phyloP scores from a whole-genome alignment of 1,139 yeast genomes.

The Candida tropicalis region DNA sequence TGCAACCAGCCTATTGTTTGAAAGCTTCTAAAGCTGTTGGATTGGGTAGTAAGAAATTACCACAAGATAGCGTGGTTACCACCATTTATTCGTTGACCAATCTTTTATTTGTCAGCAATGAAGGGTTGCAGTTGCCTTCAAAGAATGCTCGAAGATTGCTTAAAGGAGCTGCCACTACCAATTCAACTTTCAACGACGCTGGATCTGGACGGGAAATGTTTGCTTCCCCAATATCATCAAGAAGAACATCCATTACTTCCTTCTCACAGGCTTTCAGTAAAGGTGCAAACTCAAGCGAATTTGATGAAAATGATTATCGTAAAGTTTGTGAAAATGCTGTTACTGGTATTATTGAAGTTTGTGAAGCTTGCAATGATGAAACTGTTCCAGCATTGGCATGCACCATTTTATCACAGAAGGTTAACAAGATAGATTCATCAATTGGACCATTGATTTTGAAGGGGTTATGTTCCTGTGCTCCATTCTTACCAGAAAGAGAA shows the following conservation, averaged over 20 bases:
- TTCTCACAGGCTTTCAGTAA: constrained; percentile 17
- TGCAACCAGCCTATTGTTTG: constrained; percentile 31
- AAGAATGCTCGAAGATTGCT: constrained; percentile 30
- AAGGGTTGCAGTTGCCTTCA: constrained; percentile 25
- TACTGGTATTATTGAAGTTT: constrained; percentile 70
- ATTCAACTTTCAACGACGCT: constrained; percentile 8
- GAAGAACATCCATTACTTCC: constrained; percentile 23
- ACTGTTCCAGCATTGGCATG: constrained; percentile 80
- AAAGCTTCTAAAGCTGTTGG: constrained; percentile 46
- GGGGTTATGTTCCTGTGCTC: constrained; percentile 63
- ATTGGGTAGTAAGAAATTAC: constrained; percentile 46
- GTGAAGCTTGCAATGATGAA: constrained; percentile 69
- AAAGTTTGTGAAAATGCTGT: constrained; percentile 63
- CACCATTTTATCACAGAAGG: constrained; percentile 82
- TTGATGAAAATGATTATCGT: constrained; percentile 33
- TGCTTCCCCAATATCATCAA: constrained; percentile 17
- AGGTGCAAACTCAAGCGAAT: constrained; percentile 19
- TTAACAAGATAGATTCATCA: constrained; percentile 44
- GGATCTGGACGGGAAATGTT: constrained; percentile 9
- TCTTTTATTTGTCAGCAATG: constrained; percentile 61
- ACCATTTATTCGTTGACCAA: constrained; percentile 84
- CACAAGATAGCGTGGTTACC: constrained; percentile 86
- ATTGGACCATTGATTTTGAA: constrained; percentile 48
- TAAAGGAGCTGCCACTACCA: constrained; percentile 6
- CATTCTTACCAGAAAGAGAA: constrained; percentile 59